These are phyloP conservation scores for Candida vaughaniae DNA, from an alignment of 805 yeast species.

Conservation along the genomic window DNA sequence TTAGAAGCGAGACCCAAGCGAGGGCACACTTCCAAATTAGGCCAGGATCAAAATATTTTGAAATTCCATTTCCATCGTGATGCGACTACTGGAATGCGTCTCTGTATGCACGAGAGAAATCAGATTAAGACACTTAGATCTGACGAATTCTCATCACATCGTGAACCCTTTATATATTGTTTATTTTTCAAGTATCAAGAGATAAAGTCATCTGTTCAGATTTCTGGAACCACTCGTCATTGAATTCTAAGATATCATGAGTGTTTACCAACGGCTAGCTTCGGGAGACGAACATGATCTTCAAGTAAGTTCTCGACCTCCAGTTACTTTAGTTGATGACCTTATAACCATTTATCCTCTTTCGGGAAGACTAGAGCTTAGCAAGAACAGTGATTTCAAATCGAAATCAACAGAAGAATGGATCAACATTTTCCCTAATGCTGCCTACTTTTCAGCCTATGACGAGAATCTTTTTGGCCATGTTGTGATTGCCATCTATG, in stretches of 20 bases:
- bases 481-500: slow-evolving; percentile 50
- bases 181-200: background rate
- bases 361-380: slow-evolving; percentile 23
- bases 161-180: background rate
- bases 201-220: background rate
- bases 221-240: too few species aligned
- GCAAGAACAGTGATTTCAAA: slow-evolving; percentile 10
- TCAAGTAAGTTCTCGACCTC: background rate
- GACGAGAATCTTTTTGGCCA: slow-evolving; percentile 54
- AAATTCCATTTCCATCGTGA: too few species aligned
- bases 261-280: slow-evolving; percentile 38
- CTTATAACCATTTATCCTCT: slow-evolving; percentile 22
- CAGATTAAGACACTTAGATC: background rate
- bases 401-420: slow-evolving; percentile 23
- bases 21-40: slow-evolving; percentile 24
- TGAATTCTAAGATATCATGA: too few species aligned
- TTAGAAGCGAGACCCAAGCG: too few species aligned
- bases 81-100: too few species aligned
- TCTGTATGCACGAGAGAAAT: too few species aligned
- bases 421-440: slow-evolving; percentile 43
- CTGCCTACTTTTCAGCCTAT: slow-evolving; percentile 52
- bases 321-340: slow-evolving; percentile 5
- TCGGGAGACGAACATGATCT: slow-evolving; percentile 24
- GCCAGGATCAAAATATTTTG: slow-evolving; percentile 2
- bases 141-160: background rate